Evolutionary conservation across 1,139 yeast species (phyloP).

Genomic region (Yamadazyma kanchanaburiensis): DNA sequence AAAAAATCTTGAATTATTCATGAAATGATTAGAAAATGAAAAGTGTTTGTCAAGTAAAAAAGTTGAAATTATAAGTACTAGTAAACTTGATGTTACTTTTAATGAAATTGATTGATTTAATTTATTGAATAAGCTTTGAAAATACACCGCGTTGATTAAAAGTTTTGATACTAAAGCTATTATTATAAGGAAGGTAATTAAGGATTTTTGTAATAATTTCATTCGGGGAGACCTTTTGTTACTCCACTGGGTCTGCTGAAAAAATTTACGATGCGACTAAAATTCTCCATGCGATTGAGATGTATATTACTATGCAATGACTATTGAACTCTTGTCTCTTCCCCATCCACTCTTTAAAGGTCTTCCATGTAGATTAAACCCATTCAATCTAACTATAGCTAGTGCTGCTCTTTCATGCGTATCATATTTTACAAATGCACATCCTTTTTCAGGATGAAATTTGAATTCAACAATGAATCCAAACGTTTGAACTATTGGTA

Average conservation of each 20-base stretch:
- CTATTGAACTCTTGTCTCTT: too few relatives aligned
- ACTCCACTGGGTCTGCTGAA: too few relatives aligned
- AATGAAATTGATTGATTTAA: slow-evolving; percentile 6
- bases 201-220: too few relatives aligned
- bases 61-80: slow-evolving; percentile 8
- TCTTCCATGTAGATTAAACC: slow-evolving; percentile 74
- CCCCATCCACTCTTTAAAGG: slow-evolving; percentile 90
- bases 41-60: slow-evolving; percentile 5
- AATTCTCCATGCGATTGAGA: too few relatives aligned
- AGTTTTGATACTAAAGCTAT: slow-evolving; percentile 1
- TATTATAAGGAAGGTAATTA: slow-evolving; percentile 4
- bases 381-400: slow-evolving; percentile 78
- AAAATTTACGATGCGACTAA: too few relatives aligned
- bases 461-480: slow-evolving; percentile 82
- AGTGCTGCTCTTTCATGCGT: slow-evolving; percentile 86
- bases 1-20: slow-evolving; percentile 10
- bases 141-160: slow-evolving; percentile 6
- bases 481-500: slow-evolving; percentile 74
- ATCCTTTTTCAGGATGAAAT: slow-evolving; percentile 76
- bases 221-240: too few relatives aligned
- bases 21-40: slow-evolving; percentile 3
- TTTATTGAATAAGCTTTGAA: slow-evolving; percentile 3
- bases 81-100: slow-evolving; percentile 7
- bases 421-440: slow-evolving; percentile 84
- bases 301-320: too few relatives aligned